phyloP scores from a whole-genome alignment of 768 basidiomycete species.

The Gelatoporia subvermispora region DNA sequence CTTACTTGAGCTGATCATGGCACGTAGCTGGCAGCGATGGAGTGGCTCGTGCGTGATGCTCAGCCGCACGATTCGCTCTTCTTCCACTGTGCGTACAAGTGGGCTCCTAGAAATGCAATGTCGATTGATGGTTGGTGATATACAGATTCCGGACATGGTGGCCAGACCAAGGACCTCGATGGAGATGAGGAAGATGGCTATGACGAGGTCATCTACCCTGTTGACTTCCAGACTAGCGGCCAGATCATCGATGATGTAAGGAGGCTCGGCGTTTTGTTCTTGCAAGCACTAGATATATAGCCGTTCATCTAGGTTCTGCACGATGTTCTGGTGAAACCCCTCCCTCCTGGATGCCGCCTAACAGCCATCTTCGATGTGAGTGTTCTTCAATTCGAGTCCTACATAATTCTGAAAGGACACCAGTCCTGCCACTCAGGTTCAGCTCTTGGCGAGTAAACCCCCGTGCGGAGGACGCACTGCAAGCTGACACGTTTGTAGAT shows the following conservation, averaged over 20 bases:
- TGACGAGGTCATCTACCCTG: conserved; percentile 88
- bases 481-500: conserved; percentile 19
- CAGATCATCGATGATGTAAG: conserved; percentile 76
- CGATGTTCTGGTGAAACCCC: conserved; percentile 43
- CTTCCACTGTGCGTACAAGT: conserved; percentile 46
- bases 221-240: conserved; percentile 75
- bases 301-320: conserved; percentile 31
- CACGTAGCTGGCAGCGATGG: conserved; percentile 42
- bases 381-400: too few relatives aligned
- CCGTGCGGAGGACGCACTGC: background rate
- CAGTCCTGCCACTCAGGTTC: conserved; percentile 47
- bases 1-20: background rate
- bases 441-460: conserved; percentile 30
- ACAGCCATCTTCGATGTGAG: conserved; percentile 57
- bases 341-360: conserved; percentile 64
- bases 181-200: conserved; percentile 78
- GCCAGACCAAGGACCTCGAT: conserved; percentile 72
- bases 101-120: background rate
- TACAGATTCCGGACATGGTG: conserved; percentile 92
- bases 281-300: background rate
- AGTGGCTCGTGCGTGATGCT: conserved; percentile 53
- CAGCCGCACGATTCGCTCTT: conserved; percentile 50
- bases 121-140: too few relatives aligned
- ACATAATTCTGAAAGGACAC: too few relatives aligned
- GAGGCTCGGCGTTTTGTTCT: conserved; percentile 3